Conservation (phyloP, 257 asterid species). For the Craterostigma plantagineum region DNA sequence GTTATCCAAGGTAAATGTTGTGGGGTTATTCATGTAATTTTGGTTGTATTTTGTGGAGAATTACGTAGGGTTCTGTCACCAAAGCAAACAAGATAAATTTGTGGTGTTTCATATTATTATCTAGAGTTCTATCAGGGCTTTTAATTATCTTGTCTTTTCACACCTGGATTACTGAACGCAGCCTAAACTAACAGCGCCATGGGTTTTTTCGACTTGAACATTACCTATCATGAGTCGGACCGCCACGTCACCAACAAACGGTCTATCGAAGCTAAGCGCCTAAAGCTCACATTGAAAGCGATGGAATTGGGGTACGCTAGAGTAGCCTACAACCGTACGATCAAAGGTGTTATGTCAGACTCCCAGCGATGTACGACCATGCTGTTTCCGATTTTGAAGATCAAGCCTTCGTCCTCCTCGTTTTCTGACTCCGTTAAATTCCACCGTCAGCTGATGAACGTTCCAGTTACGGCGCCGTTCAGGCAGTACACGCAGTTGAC, state of each 20-base stretch:
- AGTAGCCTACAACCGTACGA: conserved; percentile 59
- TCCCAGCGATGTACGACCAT: conserved; percentile 52
- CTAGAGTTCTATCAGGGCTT: too few species aligned
- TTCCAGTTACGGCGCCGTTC: conserved; percentile 44
- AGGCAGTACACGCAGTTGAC: conserved; percentile 81
- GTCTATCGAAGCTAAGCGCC: conserved; percentile 37
- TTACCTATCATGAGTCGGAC: conserved; percentile 62
- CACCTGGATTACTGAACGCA: too few species aligned
- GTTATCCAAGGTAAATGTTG: too few species aligned
- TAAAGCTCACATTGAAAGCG: conserved; percentile 50
- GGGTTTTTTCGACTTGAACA: conserved; percentile 73
- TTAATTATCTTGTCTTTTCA: too few species aligned
- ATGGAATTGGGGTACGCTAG: conserved; percentile 82
- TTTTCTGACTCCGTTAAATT: conserved; percentile 41
- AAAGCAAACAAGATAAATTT: too few species aligned
- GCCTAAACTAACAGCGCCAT: conserved; percentile 9
- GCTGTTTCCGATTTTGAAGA: conserved; percentile 46
- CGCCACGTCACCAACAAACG: conserved; percentile 35
- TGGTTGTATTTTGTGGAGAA: too few species aligned
- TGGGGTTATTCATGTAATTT: too few species aligned
- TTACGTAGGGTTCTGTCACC: too few species aligned
- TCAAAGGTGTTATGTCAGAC: conserved; percentile 82
- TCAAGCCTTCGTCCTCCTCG: conserved; percentile 21
- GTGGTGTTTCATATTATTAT: too few species aligned
- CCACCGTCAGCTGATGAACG: conserved; percentile 45